Base-by-base conservation (phyloP, 495 filamentous ascomycete genomes). In the Penicillium manginii region DNA sequence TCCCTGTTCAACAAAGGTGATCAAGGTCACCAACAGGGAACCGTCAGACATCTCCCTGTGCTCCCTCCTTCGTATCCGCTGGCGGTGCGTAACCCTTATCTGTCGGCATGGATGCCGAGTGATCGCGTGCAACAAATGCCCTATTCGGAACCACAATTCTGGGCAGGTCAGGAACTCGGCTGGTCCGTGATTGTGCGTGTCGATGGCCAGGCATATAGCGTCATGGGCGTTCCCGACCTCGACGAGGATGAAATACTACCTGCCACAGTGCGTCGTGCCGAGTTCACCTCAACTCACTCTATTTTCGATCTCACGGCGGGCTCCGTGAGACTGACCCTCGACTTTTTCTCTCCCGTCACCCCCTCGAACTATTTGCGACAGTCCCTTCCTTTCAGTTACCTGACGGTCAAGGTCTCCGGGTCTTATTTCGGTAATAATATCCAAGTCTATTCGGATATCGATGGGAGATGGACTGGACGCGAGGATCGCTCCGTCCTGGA, bases 261-360 rank as follows among this genome's bases (percentile, higher is more conserved):
- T 29, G 78, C 80, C 1, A 64, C 55, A n/a, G 74, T 80, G 31
- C 68, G 64, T 14, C 66, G 61, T 19, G 75, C 73, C 0, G 72
- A 76, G 21, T 82, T 78, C 63, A 82, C 78, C 1, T 67, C 78
- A 6, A 82, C 78, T 2, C 80, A 78, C 58, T 77, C 74, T 9
- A 60, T 73, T 12, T 80, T 81, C 54, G 71, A 67, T 22, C 68
- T 83, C 14, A 60, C 65, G 29, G 78, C 79, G 19, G 81, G 80
- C 0, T 31, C 55, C 7, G 71, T 76, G n/a, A 68, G 31, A 4
- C 64, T 82, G 22, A 73, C 65, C 0, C 57, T 83, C 35, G 81
- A 82, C 22, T 96, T 96, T 71, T 82, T 93, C 52, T 93, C 91
- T 14, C 92, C 92, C 0, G 87, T 96, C n/a, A 93, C 92, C 0